Conservation (phyloP, 768 basidiomycete species). For the Rhodotorula sphaerocarpa region DNA sequence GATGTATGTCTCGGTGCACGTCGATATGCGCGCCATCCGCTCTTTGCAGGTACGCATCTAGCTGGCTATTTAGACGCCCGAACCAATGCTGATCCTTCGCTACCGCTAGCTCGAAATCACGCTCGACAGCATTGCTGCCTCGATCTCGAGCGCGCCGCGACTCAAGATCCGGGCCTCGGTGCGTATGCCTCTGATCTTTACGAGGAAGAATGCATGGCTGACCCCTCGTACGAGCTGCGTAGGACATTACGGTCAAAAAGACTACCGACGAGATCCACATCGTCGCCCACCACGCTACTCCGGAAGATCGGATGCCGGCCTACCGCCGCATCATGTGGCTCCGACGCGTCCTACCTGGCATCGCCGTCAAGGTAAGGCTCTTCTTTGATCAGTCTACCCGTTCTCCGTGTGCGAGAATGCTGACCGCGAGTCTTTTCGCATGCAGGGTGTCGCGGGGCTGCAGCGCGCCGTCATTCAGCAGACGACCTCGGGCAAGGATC, state of each 20-base stretch:
- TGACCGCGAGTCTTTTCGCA: background rate
- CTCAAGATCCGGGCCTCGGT: constrained; percentile 87
- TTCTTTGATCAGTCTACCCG: background rate
- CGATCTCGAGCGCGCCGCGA: constrained; percentile 75
- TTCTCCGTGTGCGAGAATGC: background rate
- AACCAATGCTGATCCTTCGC: too few species aligned
- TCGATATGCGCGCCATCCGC: constrained; percentile 77
- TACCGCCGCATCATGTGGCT: constrained; percentile 62
- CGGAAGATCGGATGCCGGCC: constrained; percentile 34
- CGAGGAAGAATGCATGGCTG: too few species aligned
- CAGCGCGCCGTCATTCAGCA: constrained; percentile 92
- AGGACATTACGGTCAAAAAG: constrained; percentile 42
- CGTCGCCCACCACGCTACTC: constrained; percentile 43
- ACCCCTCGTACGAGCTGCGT: background rate
- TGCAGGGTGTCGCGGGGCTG: constrained; percentile 73
- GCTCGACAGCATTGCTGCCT: constrained; percentile 85
- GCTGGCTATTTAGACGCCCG: too few species aligned
- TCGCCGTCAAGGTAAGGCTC: constrained; percentile 72
- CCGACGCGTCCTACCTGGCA: constrained; percentile 69
- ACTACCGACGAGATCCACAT: constrained; percentile 45
- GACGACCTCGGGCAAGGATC: constrained; percentile 75
- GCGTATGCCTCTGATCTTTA: constrained; percentile 9
- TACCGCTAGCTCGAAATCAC: constrained; percentile 71
- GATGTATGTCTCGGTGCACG: constrained; percentile 84
- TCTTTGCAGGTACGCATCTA: constrained; percentile 63